Percentiles rank a stretch among this genome's conserved stretches.
Evolutionary conservation across 1,284 basidiomycete species (phyloP).

Genomic region (Abortiporus biennis): DNA sequence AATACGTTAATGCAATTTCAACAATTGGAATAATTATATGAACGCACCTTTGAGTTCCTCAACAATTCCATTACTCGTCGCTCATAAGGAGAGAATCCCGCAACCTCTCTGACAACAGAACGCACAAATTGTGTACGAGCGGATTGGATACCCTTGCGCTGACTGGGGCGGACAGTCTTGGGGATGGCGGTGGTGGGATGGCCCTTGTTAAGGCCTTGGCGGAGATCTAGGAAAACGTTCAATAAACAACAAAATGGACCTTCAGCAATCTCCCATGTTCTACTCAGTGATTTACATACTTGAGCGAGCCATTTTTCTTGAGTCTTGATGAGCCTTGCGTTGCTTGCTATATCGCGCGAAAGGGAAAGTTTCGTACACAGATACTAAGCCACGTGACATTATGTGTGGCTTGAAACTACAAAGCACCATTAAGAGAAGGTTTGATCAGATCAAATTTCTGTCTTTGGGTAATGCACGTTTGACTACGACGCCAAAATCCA

Average conservation of each 20-base stretch:
- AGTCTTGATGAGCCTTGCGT: constrained; percentile 44
- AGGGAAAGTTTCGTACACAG: background rate
- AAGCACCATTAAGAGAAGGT: constrained; percentile 29
- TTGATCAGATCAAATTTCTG: too few species aligned
- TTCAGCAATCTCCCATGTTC: constrained; percentile 6
- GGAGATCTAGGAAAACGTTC: too few species aligned
- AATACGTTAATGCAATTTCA: constrained; percentile 10
- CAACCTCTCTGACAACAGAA: constrained; percentile 90
- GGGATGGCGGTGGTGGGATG: constrained; percentile 88
- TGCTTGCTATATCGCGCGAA: constrained; percentile 14
- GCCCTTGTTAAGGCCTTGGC: constrained; percentile 89
- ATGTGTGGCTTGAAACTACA: constrained; percentile 38
- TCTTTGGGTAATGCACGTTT: too few species aligned
- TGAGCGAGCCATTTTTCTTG: constrained; percentile 66
- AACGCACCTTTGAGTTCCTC: constrained; percentile 93
- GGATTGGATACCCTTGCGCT: constrained; percentile 89
- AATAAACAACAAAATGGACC: background rate
- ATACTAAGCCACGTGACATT: constrained; percentile 20
- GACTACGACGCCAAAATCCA: too few species aligned
- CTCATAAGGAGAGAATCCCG: constrained; percentile 98
- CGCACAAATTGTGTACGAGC: constrained; percentile 89
- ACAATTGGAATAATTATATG: background rate
- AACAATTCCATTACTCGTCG: constrained; percentile 97
- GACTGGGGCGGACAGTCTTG: constrained; percentile 76
- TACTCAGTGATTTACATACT: constrained; percentile 36